phyloP scores from a whole-genome alignment of 768 basidiomycete species.

The Russula emetica region DNA sequence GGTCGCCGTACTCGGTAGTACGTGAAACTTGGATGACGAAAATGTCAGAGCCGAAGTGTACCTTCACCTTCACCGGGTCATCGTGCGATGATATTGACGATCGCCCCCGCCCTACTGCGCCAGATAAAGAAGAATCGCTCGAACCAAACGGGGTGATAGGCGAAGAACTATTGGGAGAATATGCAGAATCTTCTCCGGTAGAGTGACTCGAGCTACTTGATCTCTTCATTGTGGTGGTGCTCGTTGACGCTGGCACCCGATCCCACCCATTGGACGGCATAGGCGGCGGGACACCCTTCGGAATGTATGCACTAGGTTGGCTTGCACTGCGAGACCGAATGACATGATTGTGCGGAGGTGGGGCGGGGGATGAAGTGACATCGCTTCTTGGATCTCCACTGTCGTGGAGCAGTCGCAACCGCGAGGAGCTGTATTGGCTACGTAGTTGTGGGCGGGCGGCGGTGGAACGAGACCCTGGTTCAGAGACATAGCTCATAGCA shows the following conservation, averaged over 20 bases:
- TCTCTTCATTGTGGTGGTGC: conserved; percentile 51
- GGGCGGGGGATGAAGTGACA: conserved; percentile 22
- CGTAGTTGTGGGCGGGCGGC: conserved; percentile 22
- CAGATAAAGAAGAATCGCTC: conserved; percentile 72
- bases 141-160: conserved; percentile 90
- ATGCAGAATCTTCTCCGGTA: conserved; percentile 76
- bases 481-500: conserved; percentile 23
- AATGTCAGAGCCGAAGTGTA: conserved; percentile 91
- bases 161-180: conserved; percentile 80
- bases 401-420: conserved; percentile 24
- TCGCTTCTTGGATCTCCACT: conserved; percentile 11
- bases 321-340: conserved; percentile 73
- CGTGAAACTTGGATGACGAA: conserved; percentile 90
- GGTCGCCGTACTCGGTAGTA: conserved; percentile 70
- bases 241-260: conserved; percentile 40
- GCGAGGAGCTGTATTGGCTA: conserved; percentile 23
- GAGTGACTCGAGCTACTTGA: conserved; percentile 84
- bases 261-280: conserved; percentile 49
- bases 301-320: conserved; percentile 67
- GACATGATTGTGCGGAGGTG: conserved; percentile 31
- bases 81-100: conserved; percentile 54
- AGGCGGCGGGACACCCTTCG: conserved; percentile 54
- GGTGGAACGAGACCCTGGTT: conserved; percentile 14
- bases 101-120: conserved; percentile 39
- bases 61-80: conserved; percentile 80